phyloP scores from a whole-genome alignment of 805 yeast species.

The Babjeviella inositovora region DNA sequence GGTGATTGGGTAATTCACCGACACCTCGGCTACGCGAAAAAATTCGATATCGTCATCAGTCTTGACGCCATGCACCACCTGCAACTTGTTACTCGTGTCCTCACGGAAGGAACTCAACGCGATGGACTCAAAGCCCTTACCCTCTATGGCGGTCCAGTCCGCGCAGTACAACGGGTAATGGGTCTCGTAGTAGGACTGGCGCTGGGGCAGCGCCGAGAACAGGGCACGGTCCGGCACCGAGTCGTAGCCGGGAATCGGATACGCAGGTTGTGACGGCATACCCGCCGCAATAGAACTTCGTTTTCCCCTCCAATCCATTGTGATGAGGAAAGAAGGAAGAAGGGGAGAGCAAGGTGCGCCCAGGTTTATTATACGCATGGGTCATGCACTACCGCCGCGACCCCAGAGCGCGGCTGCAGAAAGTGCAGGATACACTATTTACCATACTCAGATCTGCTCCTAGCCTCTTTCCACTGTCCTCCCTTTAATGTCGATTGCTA shows the following conservation, averaged over 20 bases:
- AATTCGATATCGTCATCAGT: conserved; percentile 19
- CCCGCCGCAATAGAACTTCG: background rate
- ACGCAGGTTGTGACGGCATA: too few species aligned
- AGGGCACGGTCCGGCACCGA: conserved; percentile 3
- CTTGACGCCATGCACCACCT: conserved; percentile 21
- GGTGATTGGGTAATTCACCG: conserved; percentile 55
- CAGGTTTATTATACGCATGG: too few species aligned
- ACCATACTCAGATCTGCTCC: conserved; percentile 1
- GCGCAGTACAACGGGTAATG: conserved; percentile 31
- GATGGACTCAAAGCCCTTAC: conserved; percentile 24
- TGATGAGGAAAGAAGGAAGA: too few species aligned
- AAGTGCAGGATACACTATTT: conserved; percentile 1
- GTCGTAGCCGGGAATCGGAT: too few species aligned
- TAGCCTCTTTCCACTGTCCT: background rate
- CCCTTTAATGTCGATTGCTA: background rate
- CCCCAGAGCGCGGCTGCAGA: conserved; percentile 2
- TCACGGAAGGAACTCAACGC: conserved; percentile 74
- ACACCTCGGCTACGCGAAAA: conserved; percentile 29
- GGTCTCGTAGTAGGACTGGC: conserved; percentile 26
- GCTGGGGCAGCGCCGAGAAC: conserved; percentile 7
- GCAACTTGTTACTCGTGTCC: conserved; percentile 53
- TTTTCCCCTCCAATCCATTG: conserved; percentile 1
- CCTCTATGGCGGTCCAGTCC: conserved; percentile 29
- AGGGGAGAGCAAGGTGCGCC: too few species aligned
- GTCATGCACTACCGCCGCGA: too few species aligned